A percentile compares a stretch with the other conserved stretches of the same genome.
Evolutionary conservation across 345 rosid species (phyloP).

Genomic region (Eutrema heterophyllum): DNA sequence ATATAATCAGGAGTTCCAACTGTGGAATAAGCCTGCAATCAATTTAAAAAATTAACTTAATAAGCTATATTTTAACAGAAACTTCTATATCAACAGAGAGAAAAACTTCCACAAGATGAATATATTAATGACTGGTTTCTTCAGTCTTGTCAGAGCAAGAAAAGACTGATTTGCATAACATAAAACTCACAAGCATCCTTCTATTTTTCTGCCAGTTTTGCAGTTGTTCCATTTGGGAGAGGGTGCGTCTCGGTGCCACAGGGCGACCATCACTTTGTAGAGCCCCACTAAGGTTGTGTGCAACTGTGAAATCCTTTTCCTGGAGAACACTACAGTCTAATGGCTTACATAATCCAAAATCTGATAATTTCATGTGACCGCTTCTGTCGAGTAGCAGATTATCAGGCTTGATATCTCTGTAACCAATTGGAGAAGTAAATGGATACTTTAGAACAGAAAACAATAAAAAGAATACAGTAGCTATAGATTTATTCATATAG

Average conservation of each 20-base stretch:
- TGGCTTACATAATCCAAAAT: slow-evolving; percentile 97
- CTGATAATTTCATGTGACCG: slow-evolving; percentile 96
- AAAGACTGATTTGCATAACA: not conserved
- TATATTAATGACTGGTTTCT: not conserved
- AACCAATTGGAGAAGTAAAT: not conserved
- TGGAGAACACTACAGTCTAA: slow-evolving; percentile 91
- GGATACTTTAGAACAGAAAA: not conserved
- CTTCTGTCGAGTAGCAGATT: slow-evolving; percentile 88
- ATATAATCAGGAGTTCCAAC: slow-evolving; percentile 99
- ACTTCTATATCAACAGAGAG: not conserved
- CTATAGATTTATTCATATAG: not conserved
- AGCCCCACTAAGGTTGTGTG: slow-evolving; percentile 59
- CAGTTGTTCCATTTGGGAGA: slow-evolving; percentile 85
- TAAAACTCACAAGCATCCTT: slow-evolving; percentile 80
- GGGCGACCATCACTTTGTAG: slow-evolving; percentile 77
- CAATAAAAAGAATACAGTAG: not conserved
- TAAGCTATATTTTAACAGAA: not conserved
- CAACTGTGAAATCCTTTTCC: slow-evolving; percentile 81
- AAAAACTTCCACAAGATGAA: not conserved
- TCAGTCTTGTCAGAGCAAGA: not conserved
- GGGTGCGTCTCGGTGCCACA: slow-evolving; percentile 75
- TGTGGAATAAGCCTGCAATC: slow-evolving; percentile 88
- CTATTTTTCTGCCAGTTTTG: slow-evolving; percentile 95
- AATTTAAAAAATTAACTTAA: not conserved
- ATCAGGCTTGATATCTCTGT: slow-evolving; percentile 98